Conservation (phyloP, 2,329 filamentous ascomycete species). For the Cercospora berteroae region DNA sequence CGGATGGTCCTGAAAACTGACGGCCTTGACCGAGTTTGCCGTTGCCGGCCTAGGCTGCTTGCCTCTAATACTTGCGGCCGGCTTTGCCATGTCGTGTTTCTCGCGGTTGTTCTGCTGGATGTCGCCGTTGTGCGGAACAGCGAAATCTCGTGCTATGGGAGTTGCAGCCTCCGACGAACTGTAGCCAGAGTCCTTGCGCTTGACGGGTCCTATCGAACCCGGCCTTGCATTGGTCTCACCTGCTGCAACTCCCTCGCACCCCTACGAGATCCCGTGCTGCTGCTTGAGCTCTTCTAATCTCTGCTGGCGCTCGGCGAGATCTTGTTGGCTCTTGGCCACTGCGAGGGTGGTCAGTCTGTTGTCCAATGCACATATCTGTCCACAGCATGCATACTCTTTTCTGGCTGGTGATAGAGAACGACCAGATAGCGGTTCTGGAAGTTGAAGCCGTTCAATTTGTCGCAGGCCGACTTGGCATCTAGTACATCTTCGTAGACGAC, state of each 20-base stretch:
- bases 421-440: constrained; percentile 99
- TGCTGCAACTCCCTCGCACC: constrained; percentile 34
- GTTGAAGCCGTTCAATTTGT: constrained; percentile 99
- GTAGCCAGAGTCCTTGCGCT: constrained; percentile 33
- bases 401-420: constrained; percentile 66
- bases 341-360: constrained; percentile 14
- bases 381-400: constrained; percentile 14
- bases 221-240: constrained; percentile 29
- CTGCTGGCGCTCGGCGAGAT: constrained; percentile 88
- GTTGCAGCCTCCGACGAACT: constrained; percentile 29
- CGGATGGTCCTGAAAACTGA: constrained; percentile 16
- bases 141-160: constrained; percentile 30
- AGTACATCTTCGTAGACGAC: constrained; percentile 99
- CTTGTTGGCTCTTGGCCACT: constrained; percentile 65
- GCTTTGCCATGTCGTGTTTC: constrained; percentile 21
- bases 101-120: constrained; percentile 14
- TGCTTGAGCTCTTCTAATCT: constrained; percentile 98
- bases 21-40: constrained; percentile 15
- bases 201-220: constrained; percentile 17
- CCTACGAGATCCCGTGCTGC: constrained; percentile 95
- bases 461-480: constrained; percentile 97
- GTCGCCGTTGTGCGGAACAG: constrained; percentile 7
- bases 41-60: constrained; percentile 8
- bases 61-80: constrained; percentile 5
- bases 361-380: neutral